phyloP scores from a whole-genome alignment of 768 basidiomycete genomes.

The Agaricus blazei region DNA sequence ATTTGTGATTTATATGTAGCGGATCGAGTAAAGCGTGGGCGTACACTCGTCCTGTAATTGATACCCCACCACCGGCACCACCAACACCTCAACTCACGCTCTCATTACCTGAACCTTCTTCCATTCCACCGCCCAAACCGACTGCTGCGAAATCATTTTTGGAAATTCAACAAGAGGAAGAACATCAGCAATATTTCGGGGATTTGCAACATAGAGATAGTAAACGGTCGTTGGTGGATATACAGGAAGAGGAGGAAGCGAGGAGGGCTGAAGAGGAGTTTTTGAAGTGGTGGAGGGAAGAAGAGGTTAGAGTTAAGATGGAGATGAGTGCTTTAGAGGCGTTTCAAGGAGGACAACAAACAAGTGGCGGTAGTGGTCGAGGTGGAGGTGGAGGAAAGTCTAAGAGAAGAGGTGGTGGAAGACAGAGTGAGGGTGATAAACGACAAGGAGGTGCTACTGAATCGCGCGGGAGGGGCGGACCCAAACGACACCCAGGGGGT shows the following conservation, averaged over 20 bases:
- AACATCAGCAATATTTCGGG: constrained; percentile 24
- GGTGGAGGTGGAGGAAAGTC: background rate
- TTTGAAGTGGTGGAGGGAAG: constrained; percentile 83
- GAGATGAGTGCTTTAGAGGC: constrained; percentile 23
- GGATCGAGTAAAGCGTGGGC: constrained; percentile 63
- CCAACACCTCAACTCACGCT: background rate
- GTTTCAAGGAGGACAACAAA: constrained; percentile 9
- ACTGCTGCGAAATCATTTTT: constrained; percentile 51
- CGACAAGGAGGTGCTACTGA: background rate
- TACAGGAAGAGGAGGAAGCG: constrained; percentile 78
- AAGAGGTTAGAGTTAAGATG: constrained; percentile 68
- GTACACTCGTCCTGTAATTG: constrained; percentile 35
- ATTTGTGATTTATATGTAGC: background rate
- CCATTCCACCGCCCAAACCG: background rate
- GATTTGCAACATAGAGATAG: constrained; percentile 28
- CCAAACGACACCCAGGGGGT: background rate
- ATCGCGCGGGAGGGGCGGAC: background rate
- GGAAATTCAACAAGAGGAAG: constrained; percentile 79
- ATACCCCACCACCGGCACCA: constrained; percentile 26
- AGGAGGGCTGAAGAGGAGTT: constrained; percentile 73
- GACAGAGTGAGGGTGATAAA: background rate
- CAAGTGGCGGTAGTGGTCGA: background rate
- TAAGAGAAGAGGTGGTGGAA: background rate
- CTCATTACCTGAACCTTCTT: too few species aligned
- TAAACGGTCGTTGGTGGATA: constrained; percentile 62